Evolutionary conservation across 2,329 filamentous ascomycete species (phyloP), one percentile per base, ranked within the genome.

Genomic region (Phoma herbarum): DNA sequence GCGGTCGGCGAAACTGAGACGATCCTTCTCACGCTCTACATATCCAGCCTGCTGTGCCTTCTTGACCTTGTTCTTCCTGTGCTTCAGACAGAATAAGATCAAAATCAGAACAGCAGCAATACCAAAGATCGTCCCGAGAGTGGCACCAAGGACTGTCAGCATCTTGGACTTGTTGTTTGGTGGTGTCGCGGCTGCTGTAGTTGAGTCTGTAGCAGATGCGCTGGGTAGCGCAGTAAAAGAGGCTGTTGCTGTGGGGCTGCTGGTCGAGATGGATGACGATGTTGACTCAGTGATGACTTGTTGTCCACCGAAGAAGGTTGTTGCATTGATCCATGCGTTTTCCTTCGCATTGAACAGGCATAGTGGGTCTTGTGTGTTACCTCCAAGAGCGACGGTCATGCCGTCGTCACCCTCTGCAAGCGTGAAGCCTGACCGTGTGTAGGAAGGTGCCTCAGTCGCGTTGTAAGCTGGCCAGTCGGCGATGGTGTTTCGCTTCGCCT

Each of bases 391-490:
- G 14, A 95, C 90, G 1, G 94, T 86, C 63, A 89, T 79, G 3
- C 90, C 91, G 62, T 85, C 77, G 1, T 83, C 70, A 60, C 86
- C 88, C 66, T 89, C 85, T 0, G 93, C 90, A 16, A 96, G 75
- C 0, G 91, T 89, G 70, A 87, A 96, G 45, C 87, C 85, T n/a
- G 82, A 82, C 64, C 93, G 85, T 6, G 82, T 86, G 9, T 78
- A 81, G 1, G 79, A 84, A 0, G 93, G 90, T 0, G 90, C 93
- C 41, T 88, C 77, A 0, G 88, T 90, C 51, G 80, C 83, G 77
- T 97, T 93, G 77, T 97, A 97, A 3, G 82, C 71, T 2, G 93
- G 93, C 87, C 92, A 96, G 68, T 88, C 81, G 22, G 79, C 79
- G 25, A 88, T 73, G 0, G 86, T 88, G 28, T 91, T 80, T 62